Percentiles rank a stretch among this genome's conserved stretches.
phyloP scores from a whole-genome alignment of 306 rosid species.

The Comarum palustre region DNA sequence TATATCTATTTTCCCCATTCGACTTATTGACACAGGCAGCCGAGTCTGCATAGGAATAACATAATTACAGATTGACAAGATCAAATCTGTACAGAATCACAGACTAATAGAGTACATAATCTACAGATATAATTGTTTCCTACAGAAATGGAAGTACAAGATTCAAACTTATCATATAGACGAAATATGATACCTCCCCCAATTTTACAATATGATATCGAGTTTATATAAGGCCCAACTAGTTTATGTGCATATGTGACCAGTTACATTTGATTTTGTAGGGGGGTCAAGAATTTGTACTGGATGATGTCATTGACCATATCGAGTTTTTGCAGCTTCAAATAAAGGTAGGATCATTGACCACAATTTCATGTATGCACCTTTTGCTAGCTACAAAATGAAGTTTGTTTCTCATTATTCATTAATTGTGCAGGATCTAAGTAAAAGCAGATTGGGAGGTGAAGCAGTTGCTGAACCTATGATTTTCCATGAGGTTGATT shows the following conservation, averaged over 20 bases:
- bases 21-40: not conserved
- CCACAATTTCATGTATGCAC: not conserved
- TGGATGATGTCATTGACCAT: conserved; percentile 81
- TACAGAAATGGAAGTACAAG: not conserved
- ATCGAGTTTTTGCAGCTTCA: conserved; percentile 75
- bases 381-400: not conserved
- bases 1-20: too few relatives aligned
- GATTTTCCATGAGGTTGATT: conserved; percentile 64
- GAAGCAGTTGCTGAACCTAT: conserved; percentile 57
- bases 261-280: conserved; percentile 30
- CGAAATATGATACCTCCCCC: not conserved
- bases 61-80: not conserved
- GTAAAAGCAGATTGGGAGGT: conserved; percentile 58
- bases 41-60: not conserved
- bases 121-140: not conserved
- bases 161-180: not conserved
- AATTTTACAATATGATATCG: not conserved
- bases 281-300: conserved; percentile 61
- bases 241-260: not conserved
- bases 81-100: not conserved
- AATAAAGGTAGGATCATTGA: conserved; percentile 54
- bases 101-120: not conserved
- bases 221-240: not conserved
- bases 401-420: not conserved
- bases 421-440: conserved; percentile 52